Conservation (phyloP, 2,329 filamentous ascomycete species). For the Bipolaris bicolor region DNA sequence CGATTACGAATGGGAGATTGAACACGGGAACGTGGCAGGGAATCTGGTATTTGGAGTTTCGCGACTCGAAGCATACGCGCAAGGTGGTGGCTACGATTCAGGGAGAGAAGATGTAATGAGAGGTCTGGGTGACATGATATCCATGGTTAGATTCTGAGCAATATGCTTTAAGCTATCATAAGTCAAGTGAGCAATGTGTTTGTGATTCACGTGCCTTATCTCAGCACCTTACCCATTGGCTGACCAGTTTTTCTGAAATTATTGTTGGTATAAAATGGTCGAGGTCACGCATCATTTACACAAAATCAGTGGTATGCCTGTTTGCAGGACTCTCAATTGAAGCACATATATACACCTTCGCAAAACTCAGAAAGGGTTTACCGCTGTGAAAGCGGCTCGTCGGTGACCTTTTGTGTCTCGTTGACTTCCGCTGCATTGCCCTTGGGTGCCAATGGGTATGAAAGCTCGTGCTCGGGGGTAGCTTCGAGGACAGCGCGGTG, state of each 20-base stretch:
- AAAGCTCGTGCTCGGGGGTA: slow-evolving; percentile 74
- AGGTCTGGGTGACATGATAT: background rate
- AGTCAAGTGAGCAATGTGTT: background rate
- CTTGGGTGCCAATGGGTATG: slow-evolving; percentile 76
- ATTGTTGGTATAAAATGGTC: background rate
- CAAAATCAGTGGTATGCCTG: background rate
- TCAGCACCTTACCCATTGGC: background rate
- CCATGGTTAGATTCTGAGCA: background rate
- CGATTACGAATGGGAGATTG: slow-evolving; percentile 84
- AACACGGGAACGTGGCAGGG: slow-evolving; percentile 80
- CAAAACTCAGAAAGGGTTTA: slow-evolving; percentile 35
- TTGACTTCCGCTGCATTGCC: slow-evolving; percentile 65
- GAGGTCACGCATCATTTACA: background rate
- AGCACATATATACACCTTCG: slow-evolving; percentile 38
- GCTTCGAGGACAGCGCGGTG: slow-evolving; percentile 85
- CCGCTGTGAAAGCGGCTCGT: slow-evolving; percentile 66
- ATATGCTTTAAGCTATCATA: background rate
- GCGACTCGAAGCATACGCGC: slow-evolving; percentile 74
- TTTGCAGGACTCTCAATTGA: slow-evolving; percentile 11
- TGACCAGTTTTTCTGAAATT: background rate
- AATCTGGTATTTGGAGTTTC: slow-evolving; percentile 94
- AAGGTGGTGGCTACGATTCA: slow-evolving; percentile 93
- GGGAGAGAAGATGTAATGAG: slow-evolving; percentile 68
- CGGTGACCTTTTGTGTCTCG: slow-evolving; percentile 64
- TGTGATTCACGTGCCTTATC: background rate